Base-by-base conservation (phyloP, 2,329 filamentous ascomycete species). In the Ophiostoma montium region DNA sequence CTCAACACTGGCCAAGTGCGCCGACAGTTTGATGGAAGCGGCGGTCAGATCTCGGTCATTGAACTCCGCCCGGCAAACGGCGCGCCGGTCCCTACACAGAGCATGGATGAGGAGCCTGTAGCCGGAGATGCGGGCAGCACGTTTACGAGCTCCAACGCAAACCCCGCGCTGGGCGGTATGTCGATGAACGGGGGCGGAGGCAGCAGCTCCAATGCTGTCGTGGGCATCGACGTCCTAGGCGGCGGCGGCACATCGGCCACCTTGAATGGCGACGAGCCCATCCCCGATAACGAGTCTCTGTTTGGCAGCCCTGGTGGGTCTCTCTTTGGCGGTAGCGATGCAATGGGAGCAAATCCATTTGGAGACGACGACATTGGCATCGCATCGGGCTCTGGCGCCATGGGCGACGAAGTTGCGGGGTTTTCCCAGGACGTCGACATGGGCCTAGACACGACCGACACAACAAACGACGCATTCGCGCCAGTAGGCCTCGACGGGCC, bases 301-400 rank as follows among this genome's bases (percentile, higher is more conserved):
- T 95, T 95, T 59, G 84, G 84, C 1, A 87, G 86, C 56, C 78
- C 80, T 18, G 79, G 76, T 0, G 87, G 88, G 43, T 94, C 88
- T 2, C 70, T 98, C 1, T 98, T 96, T 61, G 92, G 90, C 2
- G 88, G 94, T 56, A 82, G 76, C 48, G 80, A 83, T 45, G 57
- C 68, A 10, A 65, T 68, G 13, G 62, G 81, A 65, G 61, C 72
- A 63, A 62, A 74, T 21, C 80, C 77, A 5, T 94, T 87, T 61
- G 84, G 76, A 0, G 81, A 84, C 12, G 87, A 94, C 39, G 87
- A 94, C 27, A 44, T 56, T 7, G 51, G 79, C 35, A 70, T 72
- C 59, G 65, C 65, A 48, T 59, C 66, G 44, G 62, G 66, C 16
- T 56, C 60, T 18, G 64, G 63, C 30, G 59, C 67, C 1, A 64